Conservation (phyloP, 1,284 basidiomycete genomes). For the Hypsizygus ulmarius region DNA sequence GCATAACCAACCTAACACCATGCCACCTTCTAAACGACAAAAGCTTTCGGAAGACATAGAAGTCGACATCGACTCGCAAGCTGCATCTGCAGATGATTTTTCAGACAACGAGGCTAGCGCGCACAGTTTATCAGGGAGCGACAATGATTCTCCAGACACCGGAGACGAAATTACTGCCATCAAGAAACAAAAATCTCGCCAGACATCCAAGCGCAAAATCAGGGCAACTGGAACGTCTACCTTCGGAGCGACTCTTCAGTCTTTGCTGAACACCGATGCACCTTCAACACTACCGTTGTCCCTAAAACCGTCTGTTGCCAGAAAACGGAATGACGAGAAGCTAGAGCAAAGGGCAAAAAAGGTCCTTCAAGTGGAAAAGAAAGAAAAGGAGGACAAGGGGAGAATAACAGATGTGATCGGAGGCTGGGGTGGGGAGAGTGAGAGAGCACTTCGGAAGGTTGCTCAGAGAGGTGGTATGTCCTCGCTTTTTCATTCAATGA, state of each 20-base stretch:
- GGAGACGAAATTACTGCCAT: constrained; percentile 61
- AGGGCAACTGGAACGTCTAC: constrained; percentile 70
- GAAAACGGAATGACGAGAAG: constrained; percentile 70
- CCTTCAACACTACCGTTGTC: constrained; percentile 69
- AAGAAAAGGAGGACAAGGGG: constrained; percentile 73
- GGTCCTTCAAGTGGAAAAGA: constrained; percentile 65
- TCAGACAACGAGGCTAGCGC: constrained; percentile 32
- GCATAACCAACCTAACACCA: constrained; percentile 21
- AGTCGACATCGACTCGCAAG: constrained; percentile 23
- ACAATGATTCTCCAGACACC: constrained; percentile 22
- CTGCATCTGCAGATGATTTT: constrained; percentile 24
- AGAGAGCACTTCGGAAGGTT: constrained; percentile 73
- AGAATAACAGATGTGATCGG: constrained; percentile 74
- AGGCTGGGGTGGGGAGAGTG: constrained; percentile 79
- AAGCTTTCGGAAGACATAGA: constrained; percentile 35
- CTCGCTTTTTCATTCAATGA: constrained; percentile 9
- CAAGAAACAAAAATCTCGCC: constrained; percentile 62
- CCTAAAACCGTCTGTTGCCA: constrained; percentile 68
- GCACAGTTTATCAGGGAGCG: constrained; percentile 24
- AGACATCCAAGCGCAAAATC: constrained; percentile 77
- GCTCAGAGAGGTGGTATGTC: constrained; percentile 77
- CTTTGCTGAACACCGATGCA: constrained; percentile 62
- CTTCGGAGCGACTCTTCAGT: constrained; percentile 71
- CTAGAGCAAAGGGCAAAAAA: constrained; percentile 69
- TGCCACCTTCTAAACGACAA: constrained; percentile 42